Percentiles rank a stretch among this genome's conserved stretches.
Evolutionary conservation across 305 asterid genomes (phyloP).

Genomic region (Fraxinus floribunda): DNA sequence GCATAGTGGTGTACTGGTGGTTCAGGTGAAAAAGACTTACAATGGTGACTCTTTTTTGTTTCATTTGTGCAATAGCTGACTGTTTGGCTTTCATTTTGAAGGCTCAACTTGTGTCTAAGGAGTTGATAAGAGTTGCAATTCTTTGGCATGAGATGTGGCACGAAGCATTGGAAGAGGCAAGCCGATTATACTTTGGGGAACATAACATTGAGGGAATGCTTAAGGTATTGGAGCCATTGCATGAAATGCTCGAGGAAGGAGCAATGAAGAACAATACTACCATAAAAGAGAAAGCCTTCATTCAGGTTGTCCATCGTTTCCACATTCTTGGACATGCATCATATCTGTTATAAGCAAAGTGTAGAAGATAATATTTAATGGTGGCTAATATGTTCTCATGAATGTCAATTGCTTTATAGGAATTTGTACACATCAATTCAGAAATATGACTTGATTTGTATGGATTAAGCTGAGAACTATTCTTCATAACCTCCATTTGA

Average conservation of each 20-base stretch:
- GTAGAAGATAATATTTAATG: neutral
- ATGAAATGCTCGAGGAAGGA: constrained; percentile 96
- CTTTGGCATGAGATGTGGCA: constrained; percentile 99
- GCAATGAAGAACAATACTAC: constrained; percentile 78
- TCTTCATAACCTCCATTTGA: constrained; percentile 11
- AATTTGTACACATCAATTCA: neutral
- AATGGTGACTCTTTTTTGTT: constrained; percentile 13
- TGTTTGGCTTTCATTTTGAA: constrained; percentile 35
- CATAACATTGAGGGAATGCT: constrained; percentile 98
- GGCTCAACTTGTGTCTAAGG: constrained; percentile 99
- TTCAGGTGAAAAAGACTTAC: constrained; percentile 58
- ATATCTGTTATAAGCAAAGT: neutral
- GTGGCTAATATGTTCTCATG: constrained; percentile 16
- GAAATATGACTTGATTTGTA: constrained; percentile 2
- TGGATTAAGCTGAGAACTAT: neutral
- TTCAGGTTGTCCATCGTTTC: constrained; percentile 59
- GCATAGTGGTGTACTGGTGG: constrained; percentile 95
- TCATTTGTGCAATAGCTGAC: constrained; percentile 29
- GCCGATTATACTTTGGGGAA: constrained; percentile 97
- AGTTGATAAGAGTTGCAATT: constrained; percentile 97
- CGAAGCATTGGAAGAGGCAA: constrained; percentile 97
- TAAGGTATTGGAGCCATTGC: constrained; percentile 92
- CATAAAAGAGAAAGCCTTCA: constrained; percentile 83
- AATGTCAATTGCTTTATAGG: neutral
- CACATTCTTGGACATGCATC: neutral